phyloP scores from a whole-genome alignment of 768 basidiomycete species.

The Auriscalpium orientale region DNA sequence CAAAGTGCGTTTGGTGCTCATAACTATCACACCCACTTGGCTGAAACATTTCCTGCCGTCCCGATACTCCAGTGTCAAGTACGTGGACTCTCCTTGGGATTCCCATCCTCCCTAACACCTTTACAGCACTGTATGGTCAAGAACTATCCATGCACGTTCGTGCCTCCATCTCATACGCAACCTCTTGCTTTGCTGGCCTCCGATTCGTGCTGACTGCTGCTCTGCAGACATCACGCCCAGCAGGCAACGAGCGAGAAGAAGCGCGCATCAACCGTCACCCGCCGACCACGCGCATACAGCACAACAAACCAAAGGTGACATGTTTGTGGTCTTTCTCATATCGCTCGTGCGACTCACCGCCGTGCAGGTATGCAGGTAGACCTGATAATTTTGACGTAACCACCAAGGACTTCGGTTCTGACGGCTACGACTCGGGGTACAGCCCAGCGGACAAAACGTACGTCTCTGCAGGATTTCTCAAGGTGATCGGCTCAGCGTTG shows the following conservation, averaged over 20 bases:
- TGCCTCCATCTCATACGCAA: slow-evolving; percentile 12
- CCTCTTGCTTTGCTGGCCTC: slow-evolving; percentile 8
- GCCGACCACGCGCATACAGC: slow-evolving; percentile 60
- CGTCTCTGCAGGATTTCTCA: neutral
- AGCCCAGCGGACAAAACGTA: slow-evolving; percentile 10
- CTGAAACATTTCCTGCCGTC: neutral
- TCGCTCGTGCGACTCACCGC: too few species aligned
- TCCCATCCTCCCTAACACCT: neutral
- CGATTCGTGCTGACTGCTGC: slow-evolving; percentile 15
- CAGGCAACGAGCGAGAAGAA: slow-evolving; percentile 84
- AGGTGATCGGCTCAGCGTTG: neutral
- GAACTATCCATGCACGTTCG: slow-evolving; percentile 89
- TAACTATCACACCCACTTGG: too few species aligned
- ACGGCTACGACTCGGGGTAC: neutral
- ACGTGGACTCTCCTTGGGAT: neutral
- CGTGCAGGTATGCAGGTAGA: neutral
- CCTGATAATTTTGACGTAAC: neutral
- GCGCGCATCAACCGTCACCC: slow-evolving; percentile 45
- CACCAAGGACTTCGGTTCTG: neutral
- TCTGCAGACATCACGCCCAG: slow-evolving; percentile 64
- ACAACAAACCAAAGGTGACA: slow-evolving; percentile 32
- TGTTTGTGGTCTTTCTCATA: too few species aligned
- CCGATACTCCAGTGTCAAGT: slow-evolving; percentile 16
- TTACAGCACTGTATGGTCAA: slow-evolving; percentile 76
- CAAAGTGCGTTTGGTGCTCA: slow-evolving; percentile 2